Conservation (phyloP, 768 basidiomycete genomes). For the Boletus rufocinnamomeus region DNA sequence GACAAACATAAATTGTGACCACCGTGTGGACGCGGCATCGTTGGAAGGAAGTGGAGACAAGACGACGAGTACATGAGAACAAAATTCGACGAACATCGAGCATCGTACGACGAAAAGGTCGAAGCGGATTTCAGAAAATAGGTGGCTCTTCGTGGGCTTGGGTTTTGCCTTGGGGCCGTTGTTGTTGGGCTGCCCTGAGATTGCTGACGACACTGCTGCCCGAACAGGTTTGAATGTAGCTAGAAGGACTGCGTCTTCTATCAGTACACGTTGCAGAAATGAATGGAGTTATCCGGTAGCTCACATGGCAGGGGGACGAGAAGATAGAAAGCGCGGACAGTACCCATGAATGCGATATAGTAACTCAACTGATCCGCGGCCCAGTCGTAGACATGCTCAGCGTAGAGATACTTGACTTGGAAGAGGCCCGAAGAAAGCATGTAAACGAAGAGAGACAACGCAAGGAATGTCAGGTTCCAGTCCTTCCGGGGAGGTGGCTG, state of each 20-base stretch:
- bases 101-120: slow-evolving; percentile 65
- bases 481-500: slow-evolving; percentile 59
- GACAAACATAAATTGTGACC: slow-evolving; percentile 51
- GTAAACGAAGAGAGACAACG: slow-evolving; percentile 61
- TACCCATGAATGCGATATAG: slow-evolving; percentile 73
- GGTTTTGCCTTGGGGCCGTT: slow-evolving; percentile 37
- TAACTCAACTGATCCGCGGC: slow-evolving; percentile 67
- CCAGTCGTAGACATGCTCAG: slow-evolving; percentile 72
- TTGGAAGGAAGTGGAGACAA: slow-evolving; percentile 49
- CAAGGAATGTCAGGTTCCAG: slow-evolving; percentile 75
- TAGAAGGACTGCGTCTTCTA: slow-evolving; percentile 50
- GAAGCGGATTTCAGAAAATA: slow-evolving; percentile 64
- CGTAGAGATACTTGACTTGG: slow-evolving; percentile 78
- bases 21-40: slow-evolving; percentile 15
- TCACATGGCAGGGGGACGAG: slow-evolving; percentile 69
- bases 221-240: slow-evolving; percentile 55
- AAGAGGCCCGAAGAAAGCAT: slow-evolving; percentile 70
- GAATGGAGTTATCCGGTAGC: slow-evolving; percentile 28
- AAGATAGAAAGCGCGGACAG: slow-evolving; percentile 62
- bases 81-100: slow-evolving; percentile 67
- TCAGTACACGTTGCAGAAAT: slow-evolving; percentile 38
- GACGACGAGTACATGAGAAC: slow-evolving; percentile 64
- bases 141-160: slow-evolving; percentile 48
- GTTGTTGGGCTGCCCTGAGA: slow-evolving; percentile 6
- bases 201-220: slow-evolving; percentile 5